Evolutionary conservation across 371 early-diverging fungal genomes (phyloP).

Genomic region (Mortierella sp.): DNA sequence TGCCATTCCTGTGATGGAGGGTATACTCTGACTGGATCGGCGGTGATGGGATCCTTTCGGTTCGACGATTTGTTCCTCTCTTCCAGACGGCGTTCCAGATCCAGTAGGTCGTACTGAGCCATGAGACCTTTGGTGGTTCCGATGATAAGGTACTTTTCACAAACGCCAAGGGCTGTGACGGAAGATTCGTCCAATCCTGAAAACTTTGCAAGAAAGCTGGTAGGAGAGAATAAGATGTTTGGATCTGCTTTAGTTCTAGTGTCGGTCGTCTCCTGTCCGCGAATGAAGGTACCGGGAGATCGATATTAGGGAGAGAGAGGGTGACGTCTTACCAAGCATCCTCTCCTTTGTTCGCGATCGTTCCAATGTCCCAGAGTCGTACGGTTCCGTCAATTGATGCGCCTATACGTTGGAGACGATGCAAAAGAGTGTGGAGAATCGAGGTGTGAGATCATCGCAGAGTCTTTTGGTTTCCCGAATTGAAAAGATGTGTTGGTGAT

Average conservation of each 20-base stretch:
- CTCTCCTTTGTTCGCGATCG: slow-evolving; percentile 13
- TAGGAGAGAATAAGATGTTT: too few species aligned
- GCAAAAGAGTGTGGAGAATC: background rate
- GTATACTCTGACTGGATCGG: slow-evolving; percentile 42
- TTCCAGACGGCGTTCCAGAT: slow-evolving; percentile 2
- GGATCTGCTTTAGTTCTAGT: too few species aligned
- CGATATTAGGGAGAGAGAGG: too few species aligned
- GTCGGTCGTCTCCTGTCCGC: too few species aligned
- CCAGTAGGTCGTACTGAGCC: slow-evolving; percentile 43
- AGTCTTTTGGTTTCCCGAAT: too few species aligned
- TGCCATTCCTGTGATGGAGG: slow-evolving; percentile 70
- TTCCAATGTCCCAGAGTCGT: slow-evolving; percentile 71
- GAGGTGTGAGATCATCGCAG: too few species aligned
- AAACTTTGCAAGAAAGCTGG: slow-evolving; percentile 44
- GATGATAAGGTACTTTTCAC: slow-evolving; percentile 41
- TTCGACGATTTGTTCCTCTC: background rate
- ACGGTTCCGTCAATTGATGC: slow-evolving; percentile 63
- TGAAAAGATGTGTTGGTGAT: too few species aligned
- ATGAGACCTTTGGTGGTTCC: slow-evolving; percentile 46
- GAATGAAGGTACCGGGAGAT: too few species aligned
- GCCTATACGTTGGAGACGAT: slow-evolving; percentile 33
- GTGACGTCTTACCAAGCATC: slow-evolving; percentile 36
- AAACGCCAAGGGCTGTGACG: slow-evolving; percentile 46
- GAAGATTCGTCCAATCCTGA: slow-evolving; percentile 21
- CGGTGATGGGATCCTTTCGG: background rate